phyloP scores from a whole-genome alignment of 2,329 filamentous ascomycete genomes.

The Amylocarpus encephaloides region DNA sequence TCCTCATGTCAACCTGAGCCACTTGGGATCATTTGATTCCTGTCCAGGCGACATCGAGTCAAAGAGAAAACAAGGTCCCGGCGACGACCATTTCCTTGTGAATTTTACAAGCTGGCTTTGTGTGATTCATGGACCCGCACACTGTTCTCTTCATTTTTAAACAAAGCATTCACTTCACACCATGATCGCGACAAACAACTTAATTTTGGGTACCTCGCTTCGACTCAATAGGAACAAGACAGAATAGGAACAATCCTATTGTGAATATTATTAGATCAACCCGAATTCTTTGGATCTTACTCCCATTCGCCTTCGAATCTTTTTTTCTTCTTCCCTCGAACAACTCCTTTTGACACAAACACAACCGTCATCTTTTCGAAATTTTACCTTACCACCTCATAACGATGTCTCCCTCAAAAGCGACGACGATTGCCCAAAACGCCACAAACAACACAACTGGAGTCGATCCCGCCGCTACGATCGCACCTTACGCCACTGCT shows the following conservation, averaged over 20 bases:
- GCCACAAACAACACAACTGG: slow-evolving; percentile 1
- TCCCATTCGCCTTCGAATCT: not conserved
- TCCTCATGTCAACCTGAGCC: not conserved
- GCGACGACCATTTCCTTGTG: slow-evolving; percentile 4
- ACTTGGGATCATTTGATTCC: not conserved
- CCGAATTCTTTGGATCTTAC: slow-evolving; percentile 2
- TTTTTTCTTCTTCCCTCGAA: not conserved
- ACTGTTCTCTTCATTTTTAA: not conserved
- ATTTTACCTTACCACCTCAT: not conserved
- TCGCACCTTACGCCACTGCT: slow-evolving; percentile 48
- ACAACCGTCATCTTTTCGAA: too few relatives aligned
- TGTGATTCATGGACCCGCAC: slow-evolving; percentile 3
- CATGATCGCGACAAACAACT: slow-evolving; percentile 18
- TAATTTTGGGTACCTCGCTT: slow-evolving; percentile 12
- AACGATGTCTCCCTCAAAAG: not conserved
- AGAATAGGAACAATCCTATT: not conserved
- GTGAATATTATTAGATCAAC: slow-evolving; percentile 2
- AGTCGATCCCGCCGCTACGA: slow-evolving; percentile 38
- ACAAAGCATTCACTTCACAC: slow-evolving; percentile 14
- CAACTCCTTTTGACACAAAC: too few relatives aligned
- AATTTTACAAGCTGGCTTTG: slow-evolving; percentile 5
- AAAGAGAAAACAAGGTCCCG: not conserved
- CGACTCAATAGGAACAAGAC: slow-evolving; percentile 14
- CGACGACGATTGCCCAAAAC: slow-evolving; percentile 7
- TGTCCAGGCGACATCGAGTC: slow-evolving; percentile 3